These are phyloP conservation scores for Filobasidium wieringae DNA, from an alignment of 768 basidiomycete species.

Conservation along the genomic window DNA sequence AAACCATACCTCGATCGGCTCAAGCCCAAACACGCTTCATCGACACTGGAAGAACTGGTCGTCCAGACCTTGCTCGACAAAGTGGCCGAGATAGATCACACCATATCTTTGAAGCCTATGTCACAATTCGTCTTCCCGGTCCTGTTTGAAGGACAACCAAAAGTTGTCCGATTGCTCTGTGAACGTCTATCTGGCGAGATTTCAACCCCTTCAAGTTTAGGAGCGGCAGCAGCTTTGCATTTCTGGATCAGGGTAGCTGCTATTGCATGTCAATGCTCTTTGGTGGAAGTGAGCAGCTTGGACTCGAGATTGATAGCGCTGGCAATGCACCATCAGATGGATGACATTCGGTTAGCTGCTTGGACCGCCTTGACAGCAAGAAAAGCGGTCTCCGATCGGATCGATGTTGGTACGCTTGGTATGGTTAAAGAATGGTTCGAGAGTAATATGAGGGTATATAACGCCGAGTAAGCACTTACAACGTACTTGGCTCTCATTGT, in stretches of 20 bases:
- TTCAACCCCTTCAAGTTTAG: background rate
- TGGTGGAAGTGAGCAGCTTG: background rate
- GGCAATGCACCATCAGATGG: slow-evolving; percentile 6
- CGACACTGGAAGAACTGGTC: slow-evolving; percentile 1
- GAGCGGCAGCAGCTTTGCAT: background rate
- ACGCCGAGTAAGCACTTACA: slow-evolving; percentile 4
- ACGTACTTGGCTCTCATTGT: background rate
- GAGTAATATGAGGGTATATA: slow-evolving; percentile 13
- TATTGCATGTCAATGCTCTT: background rate
- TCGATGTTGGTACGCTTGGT: background rate
- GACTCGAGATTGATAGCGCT: background rate
- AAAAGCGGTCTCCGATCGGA: background rate
- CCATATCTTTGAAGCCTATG: background rate
- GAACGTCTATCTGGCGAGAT: background rate
- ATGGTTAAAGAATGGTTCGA: slow-evolving; percentile 3
- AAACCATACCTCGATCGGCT: background rate
- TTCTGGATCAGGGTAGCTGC: background rate
- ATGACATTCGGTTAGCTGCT: slow-evolving; percentile 3
- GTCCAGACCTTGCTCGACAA: background rate
- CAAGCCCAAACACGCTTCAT: background rate
- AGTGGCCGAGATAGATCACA: background rate
- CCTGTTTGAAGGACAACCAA: background rate
- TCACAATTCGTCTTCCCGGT: slow-evolving; percentile 3
- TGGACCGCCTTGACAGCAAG: slow-evolving; percentile 2
- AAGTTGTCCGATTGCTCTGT: background rate